Conservation (phyloP, 768 basidiomycete species). For the Pisolithus sp. region DNA sequence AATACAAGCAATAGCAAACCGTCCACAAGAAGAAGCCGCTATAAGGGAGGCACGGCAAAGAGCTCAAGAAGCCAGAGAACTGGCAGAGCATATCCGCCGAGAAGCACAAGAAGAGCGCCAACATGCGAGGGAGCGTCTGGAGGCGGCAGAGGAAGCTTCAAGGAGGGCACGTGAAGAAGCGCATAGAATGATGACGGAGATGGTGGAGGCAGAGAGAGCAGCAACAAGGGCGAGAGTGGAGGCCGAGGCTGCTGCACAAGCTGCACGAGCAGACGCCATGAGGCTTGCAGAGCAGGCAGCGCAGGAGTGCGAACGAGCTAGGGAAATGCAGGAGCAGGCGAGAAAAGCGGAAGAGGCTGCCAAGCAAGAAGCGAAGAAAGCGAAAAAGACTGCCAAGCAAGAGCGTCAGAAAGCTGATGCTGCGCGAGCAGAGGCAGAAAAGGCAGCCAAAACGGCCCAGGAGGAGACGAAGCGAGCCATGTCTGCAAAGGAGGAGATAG, state of each 20-base stretch:
- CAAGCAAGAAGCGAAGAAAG: neutral
- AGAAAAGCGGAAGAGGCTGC: neutral
- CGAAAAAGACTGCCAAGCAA: neutral
- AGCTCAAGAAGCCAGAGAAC: neutral
- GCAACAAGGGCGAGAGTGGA: constrained; percentile 3
- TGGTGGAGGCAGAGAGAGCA: constrained; percentile 1
- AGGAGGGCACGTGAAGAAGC: neutral
- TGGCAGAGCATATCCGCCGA: neutral
- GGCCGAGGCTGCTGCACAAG: neutral
- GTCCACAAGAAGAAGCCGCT: constrained; percentile 1
- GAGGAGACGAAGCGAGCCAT: neutral
- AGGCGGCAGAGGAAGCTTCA: neutral
- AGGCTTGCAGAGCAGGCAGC: constrained; percentile 1
- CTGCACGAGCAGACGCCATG: neutral
- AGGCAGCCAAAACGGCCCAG: neutral
- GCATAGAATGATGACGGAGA: neutral
- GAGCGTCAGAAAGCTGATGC: neutral
- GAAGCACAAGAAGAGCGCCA: neutral
- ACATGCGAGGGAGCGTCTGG: neutral
- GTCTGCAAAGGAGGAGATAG: neutral
- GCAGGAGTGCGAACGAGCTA: constrained; percentile 4
- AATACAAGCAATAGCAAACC: neutral
- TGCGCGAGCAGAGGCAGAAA: neutral
- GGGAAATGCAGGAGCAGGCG: neutral
- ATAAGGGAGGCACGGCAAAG: neutral